These are phyloP conservation scores for Plasmodium yoelii DNA, from an alignment of 169 alveolate genomes.

Conservation along the genomic window DNA sequence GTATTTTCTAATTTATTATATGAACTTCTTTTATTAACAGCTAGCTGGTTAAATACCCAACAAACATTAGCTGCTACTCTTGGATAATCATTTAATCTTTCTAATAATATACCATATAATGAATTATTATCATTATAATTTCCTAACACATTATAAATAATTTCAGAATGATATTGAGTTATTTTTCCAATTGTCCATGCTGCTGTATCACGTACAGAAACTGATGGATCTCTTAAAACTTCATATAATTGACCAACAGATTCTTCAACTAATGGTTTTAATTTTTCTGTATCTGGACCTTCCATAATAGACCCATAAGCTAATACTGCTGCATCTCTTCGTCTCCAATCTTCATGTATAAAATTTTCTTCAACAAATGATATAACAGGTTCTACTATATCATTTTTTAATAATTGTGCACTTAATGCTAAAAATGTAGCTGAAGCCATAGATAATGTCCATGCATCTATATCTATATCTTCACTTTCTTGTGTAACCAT, in stretches of 20 bases:
- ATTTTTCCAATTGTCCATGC: constrained; percentile 95
- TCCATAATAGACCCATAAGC: constrained; percentile 94
- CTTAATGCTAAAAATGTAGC: constrained; percentile 92
- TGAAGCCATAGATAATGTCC: constrained; percentile 95
- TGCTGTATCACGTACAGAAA: constrained; percentile 94
- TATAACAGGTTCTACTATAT: constrained; percentile 90
- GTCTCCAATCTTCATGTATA: constrained; percentile 90
- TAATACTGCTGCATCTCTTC: constrained; percentile 94
- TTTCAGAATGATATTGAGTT: constrained; percentile 90
- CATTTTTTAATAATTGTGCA: constrained; percentile 92
- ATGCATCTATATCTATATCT: constrained; percentile 89
- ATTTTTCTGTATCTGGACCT: constrained; percentile 92
- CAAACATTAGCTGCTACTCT: constrained; percentile 88
- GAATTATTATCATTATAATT: constrained; percentile 80
- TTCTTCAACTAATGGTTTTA: constrained; percentile 89
- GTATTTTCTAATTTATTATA: constrained; percentile 56
- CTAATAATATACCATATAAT: constrained; percentile 80
- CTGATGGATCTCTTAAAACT: constrained; percentile 90
- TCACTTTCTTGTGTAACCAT: constrained; percentile 89
- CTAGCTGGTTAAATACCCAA: constrained; percentile 83
- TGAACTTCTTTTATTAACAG: constrained; percentile 77
- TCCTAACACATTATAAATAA: constrained; percentile 87
- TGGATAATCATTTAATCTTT: constrained; percentile 83
- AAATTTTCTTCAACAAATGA: constrained; percentile 91
- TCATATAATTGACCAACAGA: constrained; percentile 90